Conservation (phyloP, 129 eudicot genomes). For the Saussurea involucrata region DNA sequence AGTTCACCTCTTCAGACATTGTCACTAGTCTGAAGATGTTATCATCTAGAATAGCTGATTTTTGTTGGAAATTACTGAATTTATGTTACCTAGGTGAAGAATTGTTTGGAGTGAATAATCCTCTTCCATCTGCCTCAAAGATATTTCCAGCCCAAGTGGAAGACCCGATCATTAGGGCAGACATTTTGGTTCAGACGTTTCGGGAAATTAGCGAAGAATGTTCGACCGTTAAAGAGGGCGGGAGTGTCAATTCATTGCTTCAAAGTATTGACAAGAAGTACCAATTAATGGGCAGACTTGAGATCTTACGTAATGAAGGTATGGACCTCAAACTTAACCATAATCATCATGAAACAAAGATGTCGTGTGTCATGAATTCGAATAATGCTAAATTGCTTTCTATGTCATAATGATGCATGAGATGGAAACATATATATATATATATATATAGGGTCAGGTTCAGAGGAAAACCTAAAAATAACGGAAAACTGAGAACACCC, state of each 20-base stretch:
- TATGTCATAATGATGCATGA: no score
- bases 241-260: slow-evolving; percentile 43
- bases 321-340: background rate
- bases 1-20: slow-evolving; percentile 31
- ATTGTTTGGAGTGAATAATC: slow-evolving; percentile 37
- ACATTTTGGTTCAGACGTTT: slow-evolving; percentile 69
- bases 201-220: slow-evolving; percentile 67
- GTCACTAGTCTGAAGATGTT: slow-evolving; percentile 62
- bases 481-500: no score
- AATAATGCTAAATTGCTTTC: background rate
- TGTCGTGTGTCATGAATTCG: background rate
- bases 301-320: slow-evolving; percentile 53
- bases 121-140: slow-evolving; percentile 64
- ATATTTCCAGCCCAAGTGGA: slow-evolving; percentile 95
- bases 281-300: slow-evolving; percentile 53
- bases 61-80: slow-evolving; percentile 72
- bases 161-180: slow-evolving; percentile 84
- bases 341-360: background rate
- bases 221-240: slow-evolving; percentile 39
- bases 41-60: slow-evolving; percentile 60
- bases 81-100: slow-evolving; percentile 78
- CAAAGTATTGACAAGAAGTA: slow-evolving; percentile 62
- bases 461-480: no score
- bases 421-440: no score
- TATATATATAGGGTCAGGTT: no score